Percentiles rank a stretch among this genome's conserved stretches.
These are phyloP conservation scores for Hebeloma cylindrosporum DNA, from an alignment of 768 basidiomycete species.

Conservation along the genomic window DNA sequence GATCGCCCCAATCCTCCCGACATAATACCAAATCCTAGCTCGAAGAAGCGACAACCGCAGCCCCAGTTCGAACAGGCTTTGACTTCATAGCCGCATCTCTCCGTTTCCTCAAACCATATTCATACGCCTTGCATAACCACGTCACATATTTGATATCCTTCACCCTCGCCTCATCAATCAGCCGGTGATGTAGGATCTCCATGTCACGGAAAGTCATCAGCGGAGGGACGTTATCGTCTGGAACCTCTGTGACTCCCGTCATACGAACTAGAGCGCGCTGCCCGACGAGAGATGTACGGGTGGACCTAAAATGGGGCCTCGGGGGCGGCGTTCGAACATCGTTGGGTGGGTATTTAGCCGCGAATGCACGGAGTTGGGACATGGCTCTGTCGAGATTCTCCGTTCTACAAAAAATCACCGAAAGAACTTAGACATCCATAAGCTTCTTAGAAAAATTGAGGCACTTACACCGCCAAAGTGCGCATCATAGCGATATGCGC, in stretches of 20 bases:
- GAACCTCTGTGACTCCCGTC: slow-evolving; percentile 53
- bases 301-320: slow-evolving; percentile 55
- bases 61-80: no score
- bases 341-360: slow-evolving; percentile 60
- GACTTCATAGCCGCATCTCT: slow-evolving; percentile 49
- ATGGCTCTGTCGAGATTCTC: slow-evolving; percentile 54
- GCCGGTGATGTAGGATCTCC: slow-evolving; percentile 73
- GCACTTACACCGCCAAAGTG: slow-evolving; percentile 55
- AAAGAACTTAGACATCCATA: no score
- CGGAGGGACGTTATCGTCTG: slow-evolving; percentile 82
- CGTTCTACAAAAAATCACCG: slow-evolving; percentile 34
- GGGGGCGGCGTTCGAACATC: slow-evolving; percentile 40
- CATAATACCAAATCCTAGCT: no score
- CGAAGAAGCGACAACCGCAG: no score
- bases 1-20: no score
- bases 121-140: slow-evolving; percentile 73
- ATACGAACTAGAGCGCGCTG: slow-evolving; percentile 71
- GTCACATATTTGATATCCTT: slow-evolving; percentile 66
- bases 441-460: slow-evolving; percentile 1
- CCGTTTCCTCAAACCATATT: slow-evolving; percentile 61
- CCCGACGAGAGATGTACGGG: slow-evolving; percentile 54
- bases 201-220: slow-evolving; percentile 74
- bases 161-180: slow-evolving; percentile 46
- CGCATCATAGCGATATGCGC: slow-evolving; percentile 71
- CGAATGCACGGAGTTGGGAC: slow-evolving; percentile 59